A percentile compares a stretch with the other conserved stretches of the same genome.
Evolutionary conservation across 2,329 filamentous ascomycete genomes (phyloP).

Genomic region (Fusarium sp.): DNA sequence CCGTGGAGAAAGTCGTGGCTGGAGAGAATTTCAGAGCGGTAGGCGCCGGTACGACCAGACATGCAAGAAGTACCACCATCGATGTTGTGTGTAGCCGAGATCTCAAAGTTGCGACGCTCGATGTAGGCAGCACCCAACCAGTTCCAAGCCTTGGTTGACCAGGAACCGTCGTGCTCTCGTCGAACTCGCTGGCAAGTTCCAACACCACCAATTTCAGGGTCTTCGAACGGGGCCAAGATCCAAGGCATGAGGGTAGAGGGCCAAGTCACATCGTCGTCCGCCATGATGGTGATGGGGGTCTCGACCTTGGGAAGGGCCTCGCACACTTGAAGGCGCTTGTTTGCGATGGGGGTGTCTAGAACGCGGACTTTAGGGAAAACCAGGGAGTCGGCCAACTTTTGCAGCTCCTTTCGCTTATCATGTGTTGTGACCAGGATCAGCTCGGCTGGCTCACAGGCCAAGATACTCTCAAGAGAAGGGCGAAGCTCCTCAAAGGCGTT

Average conservation of each 20-base stretch:
- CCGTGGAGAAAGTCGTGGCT: conserved; percentile 87
- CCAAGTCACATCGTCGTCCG: conserved; percentile 96
- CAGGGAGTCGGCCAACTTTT: conserved; percentile 73
- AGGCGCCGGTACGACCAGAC: conserved; percentile 92
- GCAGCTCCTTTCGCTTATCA: conserved; percentile 77
- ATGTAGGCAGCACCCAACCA: conserved; percentile 94
- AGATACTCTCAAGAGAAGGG: conserved; percentile 81
- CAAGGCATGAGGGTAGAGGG: conserved; percentile 86
- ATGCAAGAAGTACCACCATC: conserved; percentile 97
- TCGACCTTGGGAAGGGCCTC: conserved; percentile 86
- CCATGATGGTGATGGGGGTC: conserved; percentile 89
- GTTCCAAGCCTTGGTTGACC: conserved; percentile 78
- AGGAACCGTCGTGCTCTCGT: conserved; percentile 71
- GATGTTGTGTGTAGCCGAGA: conserved; percentile 92
- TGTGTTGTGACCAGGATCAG: conserved; percentile 90
- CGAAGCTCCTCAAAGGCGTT: conserved; percentile 86
- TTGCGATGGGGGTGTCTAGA: conserved; percentile 84
- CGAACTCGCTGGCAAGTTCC: conserved; percentile 90
- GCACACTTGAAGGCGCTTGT: conserved; percentile 95
- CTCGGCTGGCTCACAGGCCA: conserved; percentile 75
- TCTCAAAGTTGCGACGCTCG: conserved; percentile 95
- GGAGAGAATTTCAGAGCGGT: conserved; percentile 87
- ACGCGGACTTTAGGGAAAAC: conserved; percentile 74
- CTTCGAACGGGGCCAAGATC: conserved; percentile 93
- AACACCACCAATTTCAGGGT: conserved; percentile 85